These are phyloP conservation scores for Citrus mangshanensis DNA, from an alignment of 345 rosid species.

Conservation along the genomic window DNA sequence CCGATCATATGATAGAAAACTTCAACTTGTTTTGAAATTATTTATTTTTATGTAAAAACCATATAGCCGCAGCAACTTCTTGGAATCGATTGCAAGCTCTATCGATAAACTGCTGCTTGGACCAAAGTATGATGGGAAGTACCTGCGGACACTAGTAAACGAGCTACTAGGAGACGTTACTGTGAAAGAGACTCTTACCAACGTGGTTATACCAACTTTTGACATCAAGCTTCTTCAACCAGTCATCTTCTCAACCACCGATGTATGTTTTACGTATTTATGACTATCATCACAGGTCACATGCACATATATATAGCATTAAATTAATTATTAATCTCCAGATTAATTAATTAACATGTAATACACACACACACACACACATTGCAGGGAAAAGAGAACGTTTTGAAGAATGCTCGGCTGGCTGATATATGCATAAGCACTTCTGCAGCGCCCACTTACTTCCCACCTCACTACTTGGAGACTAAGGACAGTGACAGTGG, in stretches of 20 bases:
- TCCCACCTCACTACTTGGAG: constrained; percentile 23
- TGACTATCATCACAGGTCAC: background rate
- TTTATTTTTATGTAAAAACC: too few species aligned
- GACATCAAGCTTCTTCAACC: constrained; percentile 17
- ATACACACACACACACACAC: too few species aligned
- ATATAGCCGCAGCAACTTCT: background rate
- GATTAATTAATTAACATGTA: too few species aligned
- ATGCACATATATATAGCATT: too few species aligned
- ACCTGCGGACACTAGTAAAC: background rate
- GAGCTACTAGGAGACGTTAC: constrained; percentile 10
- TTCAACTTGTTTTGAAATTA: too few species aligned
- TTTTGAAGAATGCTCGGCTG: constrained; percentile 26
- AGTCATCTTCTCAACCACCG: constrained; percentile 3
- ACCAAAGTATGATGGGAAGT: constrained; percentile 25
- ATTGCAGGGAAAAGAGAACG: constrained; percentile 18
- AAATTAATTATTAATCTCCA: too few species aligned
- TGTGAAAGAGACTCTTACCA: constrained; percentile 5
- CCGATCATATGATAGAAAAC: too few species aligned
- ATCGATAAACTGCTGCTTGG: background rate
- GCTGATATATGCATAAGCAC: constrained; percentile 27
- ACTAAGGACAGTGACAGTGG: constrained; percentile 7
- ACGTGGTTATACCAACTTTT: constrained; percentile 11
- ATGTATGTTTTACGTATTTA: background rate
- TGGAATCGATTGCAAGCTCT: background rate
- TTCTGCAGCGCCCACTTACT: constrained; percentile 30